Conservation (phyloP, 2,329 filamentous ascomycete species). For the Fusarium beomiforme region DNA sequence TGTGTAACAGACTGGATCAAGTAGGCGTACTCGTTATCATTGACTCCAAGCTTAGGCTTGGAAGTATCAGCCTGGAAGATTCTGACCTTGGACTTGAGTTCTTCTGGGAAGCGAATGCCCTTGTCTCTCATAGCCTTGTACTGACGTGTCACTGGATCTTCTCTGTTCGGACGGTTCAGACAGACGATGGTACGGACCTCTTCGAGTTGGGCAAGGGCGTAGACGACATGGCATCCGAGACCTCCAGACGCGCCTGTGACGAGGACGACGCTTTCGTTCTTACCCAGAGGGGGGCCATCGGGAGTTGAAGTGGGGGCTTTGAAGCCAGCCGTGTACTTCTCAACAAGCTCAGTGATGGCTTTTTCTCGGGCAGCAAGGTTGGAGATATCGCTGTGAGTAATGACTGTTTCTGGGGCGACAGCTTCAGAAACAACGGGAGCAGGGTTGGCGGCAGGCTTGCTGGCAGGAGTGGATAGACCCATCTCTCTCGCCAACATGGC, state of each 20-base stretch:
- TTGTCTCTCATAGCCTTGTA: slow-evolving; percentile 31
- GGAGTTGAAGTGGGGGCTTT: neutral
- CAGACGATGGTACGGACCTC: slow-evolving; percentile 10
- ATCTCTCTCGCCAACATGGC: slow-evolving; percentile 13
- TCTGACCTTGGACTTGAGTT: slow-evolving; percentile 10
- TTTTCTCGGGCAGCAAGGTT: neutral
- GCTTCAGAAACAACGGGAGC: neutral
- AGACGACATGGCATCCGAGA: slow-evolving; percentile 23
- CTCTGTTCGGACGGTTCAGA: slow-evolving; percentile 17
- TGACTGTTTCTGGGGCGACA: neutral
- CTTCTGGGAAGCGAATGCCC: slow-evolving; percentile 14
- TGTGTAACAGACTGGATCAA: slow-evolving; percentile 2
- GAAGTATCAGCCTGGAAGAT: slow-evolving; percentile 22
- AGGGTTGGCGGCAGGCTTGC: neutral
- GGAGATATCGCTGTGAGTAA: neutral
- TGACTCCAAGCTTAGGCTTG: slow-evolving; percentile 1
- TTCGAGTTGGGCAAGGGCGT: slow-evolving; percentile 18
- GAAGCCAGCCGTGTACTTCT: slow-evolving; percentile 8
- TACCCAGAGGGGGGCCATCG: accelerated
- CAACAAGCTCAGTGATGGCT: slow-evolving; percentile 8
- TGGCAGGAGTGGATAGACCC: neutral
- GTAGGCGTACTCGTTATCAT: neutral
- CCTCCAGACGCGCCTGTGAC: slow-evolving; percentile 18
- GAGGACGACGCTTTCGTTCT: slow-evolving; percentile 7
- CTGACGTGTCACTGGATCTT: neutral